phyloP scores from a whole-genome alignment of 2,329 filamentous ascomycete species.

The Fusarium gaditjirri region DNA sequence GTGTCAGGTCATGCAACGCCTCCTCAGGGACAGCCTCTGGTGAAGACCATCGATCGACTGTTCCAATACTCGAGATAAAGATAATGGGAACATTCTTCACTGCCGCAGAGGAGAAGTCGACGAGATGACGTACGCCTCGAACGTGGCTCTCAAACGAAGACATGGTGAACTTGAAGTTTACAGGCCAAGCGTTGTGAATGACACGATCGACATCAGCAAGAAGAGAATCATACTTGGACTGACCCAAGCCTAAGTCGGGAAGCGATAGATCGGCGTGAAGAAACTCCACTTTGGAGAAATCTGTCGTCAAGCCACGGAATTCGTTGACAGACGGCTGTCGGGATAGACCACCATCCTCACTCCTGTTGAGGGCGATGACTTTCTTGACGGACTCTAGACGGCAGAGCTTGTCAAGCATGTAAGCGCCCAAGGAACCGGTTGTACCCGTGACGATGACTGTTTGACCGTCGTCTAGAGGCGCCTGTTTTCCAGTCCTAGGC shows the following conservation, averaged over 20 bases:
- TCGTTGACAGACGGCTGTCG: not conserved
- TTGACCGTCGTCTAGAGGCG: accelerated
- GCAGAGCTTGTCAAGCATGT: slow-evolving; percentile 2
- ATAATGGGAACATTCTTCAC: not conserved
- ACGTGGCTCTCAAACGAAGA: not conserved
- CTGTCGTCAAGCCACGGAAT: not conserved
- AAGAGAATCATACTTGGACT: not conserved
- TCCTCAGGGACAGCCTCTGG: not conserved
- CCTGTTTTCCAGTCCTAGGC: accelerated
- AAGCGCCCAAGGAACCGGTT: not conserved
- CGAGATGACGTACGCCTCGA: not conserved
- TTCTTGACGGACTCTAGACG: not conserved
- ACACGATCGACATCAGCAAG: not conserved
- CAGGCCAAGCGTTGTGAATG: slow-evolving; percentile 10
- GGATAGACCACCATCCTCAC: not conserved
- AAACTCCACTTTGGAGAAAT: not conserved
- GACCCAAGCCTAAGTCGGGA: not conserved
- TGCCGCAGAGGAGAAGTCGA: not conserved
- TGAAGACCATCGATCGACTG: not conserved
- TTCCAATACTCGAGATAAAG: not conserved
- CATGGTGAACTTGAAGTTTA: slow-evolving; percentile 18
- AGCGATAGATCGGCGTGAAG: not conserved
- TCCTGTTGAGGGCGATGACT: not conserved
- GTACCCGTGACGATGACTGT: not conserved
- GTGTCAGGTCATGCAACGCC: accelerated